Evolutionary conservation across 352 stramenopile species (phyloP).

Genomic region (Phytophthora citricola): DNA sequence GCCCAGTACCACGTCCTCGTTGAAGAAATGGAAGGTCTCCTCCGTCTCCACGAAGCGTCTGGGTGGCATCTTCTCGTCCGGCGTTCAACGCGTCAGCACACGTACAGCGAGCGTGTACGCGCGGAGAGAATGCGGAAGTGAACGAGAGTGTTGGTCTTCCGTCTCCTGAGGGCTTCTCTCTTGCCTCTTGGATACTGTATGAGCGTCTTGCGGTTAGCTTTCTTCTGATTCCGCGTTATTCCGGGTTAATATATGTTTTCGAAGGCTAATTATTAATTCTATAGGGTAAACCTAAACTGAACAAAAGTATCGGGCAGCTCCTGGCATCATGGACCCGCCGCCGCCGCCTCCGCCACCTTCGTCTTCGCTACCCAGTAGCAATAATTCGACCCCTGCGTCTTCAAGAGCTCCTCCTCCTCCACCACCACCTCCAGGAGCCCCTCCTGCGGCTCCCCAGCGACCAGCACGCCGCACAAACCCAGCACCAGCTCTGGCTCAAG

Average conservation of each 20-base stretch:
- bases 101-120: too few species aligned
- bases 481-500: slow-evolving; percentile 7
- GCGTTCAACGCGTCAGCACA: not conserved
- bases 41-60: slow-evolving; percentile 57
- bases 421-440: slow-evolving; percentile 42
- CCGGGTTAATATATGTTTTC: slow-evolving; percentile 2
- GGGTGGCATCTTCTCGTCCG: not conserved
- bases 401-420: slow-evolving; percentile 38
- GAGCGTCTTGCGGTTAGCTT: not conserved
- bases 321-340: slow-evolving; percentile 27
- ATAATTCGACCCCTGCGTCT: not conserved
- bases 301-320: not conserved
- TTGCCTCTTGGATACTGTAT: too few species aligned
- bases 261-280: not conserved
- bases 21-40: slow-evolving; percentile 77
- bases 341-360: slow-evolving; percentile 29
- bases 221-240: slow-evolving; percentile 12
- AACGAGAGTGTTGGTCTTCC: too few species aligned
- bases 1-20: slow-evolving; percentile 60
- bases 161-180: not conserved
- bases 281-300: not conserved
- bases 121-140: too few species aligned
- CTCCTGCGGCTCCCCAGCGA: slow-evolving; percentile 34
- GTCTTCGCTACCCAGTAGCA: slow-evolving; percentile 2
- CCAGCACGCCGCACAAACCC: slow-evolving; percentile 12